Percentiles rank a stretch among this genome's conserved stretches.
Evolutionary conservation across 805 yeast species (phyloP).

Genomic region (Clavispora fructus): DNA sequence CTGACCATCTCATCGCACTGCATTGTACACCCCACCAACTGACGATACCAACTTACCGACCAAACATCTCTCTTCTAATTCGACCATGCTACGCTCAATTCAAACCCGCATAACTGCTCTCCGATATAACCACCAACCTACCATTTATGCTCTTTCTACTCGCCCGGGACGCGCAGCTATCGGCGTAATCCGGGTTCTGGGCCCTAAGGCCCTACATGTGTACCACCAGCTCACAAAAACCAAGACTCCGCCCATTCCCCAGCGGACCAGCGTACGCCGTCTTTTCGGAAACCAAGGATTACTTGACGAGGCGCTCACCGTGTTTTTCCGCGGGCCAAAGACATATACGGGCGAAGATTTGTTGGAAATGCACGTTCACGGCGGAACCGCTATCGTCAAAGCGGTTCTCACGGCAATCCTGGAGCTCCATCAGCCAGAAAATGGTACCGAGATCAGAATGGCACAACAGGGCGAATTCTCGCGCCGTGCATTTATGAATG

Average conservation of each 20-base stretch:
- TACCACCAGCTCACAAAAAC: conserved; percentile 43
- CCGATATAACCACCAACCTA: conserved; percentile 36
- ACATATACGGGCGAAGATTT: conserved; percentile 93
- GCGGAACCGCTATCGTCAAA: conserved; percentile 80
- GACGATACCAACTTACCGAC: too few relatives aligned
- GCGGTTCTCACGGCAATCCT: conserved; percentile 63
- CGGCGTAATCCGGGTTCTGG: conserved; percentile 80
- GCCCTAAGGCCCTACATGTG: conserved; percentile 50
- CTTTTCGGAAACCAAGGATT: conserved; percentile 45
- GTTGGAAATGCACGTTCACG: conserved; percentile 87
- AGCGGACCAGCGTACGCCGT: conserved; percentile 55
- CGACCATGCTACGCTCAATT: neutral
- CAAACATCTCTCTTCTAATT: neutral
- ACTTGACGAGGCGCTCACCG: conserved; percentile 71
- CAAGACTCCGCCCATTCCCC: conserved; percentile 36
- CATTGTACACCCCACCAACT: conserved; percentile 1
- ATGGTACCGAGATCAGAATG: conserved; percentile 49
- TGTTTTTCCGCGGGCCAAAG: conserved; percentile 65
- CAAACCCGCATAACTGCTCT: neutral
- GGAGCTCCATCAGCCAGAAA: conserved; percentile 41
- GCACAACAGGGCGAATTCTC: conserved; percentile 96
- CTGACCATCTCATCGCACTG: neutral
- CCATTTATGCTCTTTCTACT: conserved; percentile 89
- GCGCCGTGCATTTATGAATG: conserved; percentile 77
- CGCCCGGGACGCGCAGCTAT: conserved; percentile 78